Evolutionary conservation across 202 grass and related monocot species (phyloP), one percentile per base, ranked within the genome.

Genomic region (Eragrostis tef): DNA sequence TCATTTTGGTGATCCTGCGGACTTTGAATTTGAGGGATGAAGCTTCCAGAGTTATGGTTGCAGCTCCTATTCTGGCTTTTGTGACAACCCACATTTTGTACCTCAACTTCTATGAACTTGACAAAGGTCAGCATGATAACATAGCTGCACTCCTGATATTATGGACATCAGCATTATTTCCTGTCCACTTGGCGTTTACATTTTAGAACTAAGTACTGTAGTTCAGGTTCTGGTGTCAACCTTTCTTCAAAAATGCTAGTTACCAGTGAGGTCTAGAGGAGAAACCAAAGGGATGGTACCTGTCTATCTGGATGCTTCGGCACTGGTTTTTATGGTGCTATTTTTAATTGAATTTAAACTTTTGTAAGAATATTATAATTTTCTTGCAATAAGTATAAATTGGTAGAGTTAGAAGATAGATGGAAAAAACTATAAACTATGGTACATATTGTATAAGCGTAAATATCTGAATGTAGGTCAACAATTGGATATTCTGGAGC

Each of bases 21-120:
- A 87, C 90, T 51, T 89, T 88, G 21, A 90, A 93, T 86, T 60
- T 96, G 60, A 91, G 79, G 74, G 86, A 83, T 19, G 87, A 92
- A 83, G 90, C 93, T 92, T 93, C 93, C 27, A 91, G 96, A 67
- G 93, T 96, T 56, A 96, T 93, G 93, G 93, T 93, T 41, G 90
- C 89, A 27, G 93, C 92, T 64, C 96, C 96, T 58, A 85, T 99
- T 67, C 80, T 99, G 71, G 96, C 96, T 3, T 99, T 99, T 70
- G 78, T 90, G 16, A 93, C 96, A 17, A 93, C 96, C 20, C 96
- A 99, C 57, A 93, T 99, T 71, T 58, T 99, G 58, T 99, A 99
- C 87, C 90, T 99, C 34, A 99, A 95, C 70, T 99, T 99, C 69
- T 94, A 91, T 34, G 46, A 80, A 81, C 83, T 99, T 67, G 91